Base-by-base conservation (phyloP, 1,139 yeast genomes). In the Kurtzmaniella quercitrusa region DNA sequence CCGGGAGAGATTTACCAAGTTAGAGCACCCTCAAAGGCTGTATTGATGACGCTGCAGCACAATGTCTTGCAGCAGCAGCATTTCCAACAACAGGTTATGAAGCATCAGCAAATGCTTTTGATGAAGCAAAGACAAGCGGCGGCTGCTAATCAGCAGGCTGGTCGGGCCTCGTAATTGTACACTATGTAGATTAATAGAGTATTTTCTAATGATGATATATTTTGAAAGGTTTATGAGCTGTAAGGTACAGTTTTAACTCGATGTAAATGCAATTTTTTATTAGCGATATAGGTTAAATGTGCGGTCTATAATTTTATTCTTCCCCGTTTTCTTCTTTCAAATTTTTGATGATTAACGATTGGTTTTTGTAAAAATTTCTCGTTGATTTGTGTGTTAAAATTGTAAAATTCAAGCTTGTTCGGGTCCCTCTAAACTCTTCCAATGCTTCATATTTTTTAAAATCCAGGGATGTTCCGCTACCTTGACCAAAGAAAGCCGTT, bases 381-480 rank as follows among this genome's bases (percentile, higher is more conserved):
- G n/a, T n/a, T n/a, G n/a, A n/a, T n/a, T n/a, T n/a, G n/a, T n/a
- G n/a, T n/a, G n/a, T n/a, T n/a, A n/a, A n/a, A n/a, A n/a, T n/a
- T n/a, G n/a, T n/a, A n/a, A n/a, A n/a, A n/a, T n/a, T n/a, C n/a
- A n/a, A n/a, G n/a, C 26, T 21, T 21, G n/a, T 9, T 14, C 17
- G 9, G n/a, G 19, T 11, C 21, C 17, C 7, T 35, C 28, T 16
- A n/a, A 14, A 30, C 18, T 12, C 18, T 71, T 71, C 77, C 77
- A 72, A 22, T 50, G 51, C 3, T 77, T 75, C 54, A 71, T 76
- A 59, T 88, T 80, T 52, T 78, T 81, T 12, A 68, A 47, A 2
- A 91, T 84, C 97, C 97, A 91, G 0, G 95, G 93, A 59, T 91
- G 98, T 6, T 61, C 59, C 40, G 78, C 74, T 2, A 91, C 84